phyloP scores from a whole-genome alignment of 1,139 yeast genomes.

The Suhomyces atakaporum region DNA sequence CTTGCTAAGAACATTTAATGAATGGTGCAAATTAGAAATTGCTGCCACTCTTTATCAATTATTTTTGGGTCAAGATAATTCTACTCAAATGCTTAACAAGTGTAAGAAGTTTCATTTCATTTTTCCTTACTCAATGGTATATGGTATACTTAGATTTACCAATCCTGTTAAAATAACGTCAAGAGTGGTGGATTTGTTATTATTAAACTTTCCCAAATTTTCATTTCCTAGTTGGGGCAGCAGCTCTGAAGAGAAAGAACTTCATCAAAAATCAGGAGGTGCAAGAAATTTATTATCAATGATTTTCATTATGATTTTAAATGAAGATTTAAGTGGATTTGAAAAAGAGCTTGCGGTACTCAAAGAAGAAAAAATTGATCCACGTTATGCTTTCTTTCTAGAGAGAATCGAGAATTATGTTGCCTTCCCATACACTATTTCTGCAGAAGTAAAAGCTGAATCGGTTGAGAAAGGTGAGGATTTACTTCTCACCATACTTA shows the following conservation, averaged over 20 bases:
- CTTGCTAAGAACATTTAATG: conserved; percentile 65
- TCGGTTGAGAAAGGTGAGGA: conserved; percentile 24
- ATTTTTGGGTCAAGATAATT: conserved; percentile 76
- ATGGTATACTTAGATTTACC: conserved; percentile 74
- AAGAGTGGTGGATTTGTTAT: conserved; percentile 71
- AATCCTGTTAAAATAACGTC: conserved; percentile 86
- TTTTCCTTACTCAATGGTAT: conserved; percentile 76
- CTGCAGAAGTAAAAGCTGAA: conserved; percentile 28
- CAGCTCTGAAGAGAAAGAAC: conserved; percentile 12
- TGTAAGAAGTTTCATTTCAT: conserved; percentile 67
- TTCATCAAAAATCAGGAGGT: conserved; percentile 45
- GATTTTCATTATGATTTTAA: conserved; percentile 69
- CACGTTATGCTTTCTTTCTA: conserved; percentile 24
- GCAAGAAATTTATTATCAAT: conserved; percentile 63
- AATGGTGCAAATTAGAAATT: conserved; percentile 79
- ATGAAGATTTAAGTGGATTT: conserved; percentile 76
- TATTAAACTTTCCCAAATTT: conserved; percentile 65
- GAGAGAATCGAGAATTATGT: conserved; percentile 30
- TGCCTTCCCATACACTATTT: conserved; percentile 16
- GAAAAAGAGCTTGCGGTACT: conserved; percentile 55
- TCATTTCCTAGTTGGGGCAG: conserved; percentile 25
- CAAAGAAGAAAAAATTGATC: conserved; percentile 27
- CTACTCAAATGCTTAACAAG: conserved; percentile 71
- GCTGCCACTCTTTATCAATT: conserved; percentile 82
- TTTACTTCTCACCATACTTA: conserved; percentile 28